Percentiles rank a stretch among this genome's conserved stretches.
These are phyloP conservation scores for Articulospora tetracladia DNA, from an alignment of 495 filamentous ascomycete genomes.

Conservation along the genomic window DNA sequence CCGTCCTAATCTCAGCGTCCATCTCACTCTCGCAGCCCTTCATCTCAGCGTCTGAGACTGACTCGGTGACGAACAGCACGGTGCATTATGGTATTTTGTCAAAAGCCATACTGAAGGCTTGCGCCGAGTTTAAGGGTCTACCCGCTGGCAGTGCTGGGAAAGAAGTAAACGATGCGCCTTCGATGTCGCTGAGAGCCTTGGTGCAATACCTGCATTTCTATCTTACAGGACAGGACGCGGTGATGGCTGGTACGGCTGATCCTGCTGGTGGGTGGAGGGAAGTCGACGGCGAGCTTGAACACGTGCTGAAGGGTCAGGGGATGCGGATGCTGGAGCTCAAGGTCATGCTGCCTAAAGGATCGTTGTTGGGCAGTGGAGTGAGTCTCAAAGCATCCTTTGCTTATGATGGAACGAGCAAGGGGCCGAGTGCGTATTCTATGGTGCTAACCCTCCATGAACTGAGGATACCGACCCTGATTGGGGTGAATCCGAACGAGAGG, in stretches of 20 bases:
- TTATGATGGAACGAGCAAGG: constrained; percentile 11
- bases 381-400: constrained; percentile 29
- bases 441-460: constrained; percentile 37
- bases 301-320: constrained; percentile 18
- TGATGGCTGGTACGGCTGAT: not conserved
- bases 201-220: constrained; percentile 6
- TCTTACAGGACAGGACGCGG: not conserved
- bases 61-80: constrained; percentile 49
- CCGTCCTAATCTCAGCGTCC: constrained; percentile 46
- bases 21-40: constrained; percentile 45
- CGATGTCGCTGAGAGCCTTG: constrained; percentile 5
- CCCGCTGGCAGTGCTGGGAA: not conserved
- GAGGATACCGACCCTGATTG: constrained; percentile 54
- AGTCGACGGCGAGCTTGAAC: too few species aligned
- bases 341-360: constrained; percentile 47
- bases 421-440: constrained; percentile 16
- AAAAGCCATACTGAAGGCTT: constrained; percentile 41
- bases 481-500: constrained; percentile 58
- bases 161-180: not conserved
- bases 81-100: constrained; percentile 58
- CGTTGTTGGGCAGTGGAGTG: constrained; percentile 43
- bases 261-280: not conserved
- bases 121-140: constrained; percentile 25
- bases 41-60: constrained; percentile 37
- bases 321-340: constrained; percentile 34